Percentiles rank a stretch among this genome's conserved stretches.
Conservation (phyloP, 2,329 filamentous ascomycete species). For the Xylaria sp. region DNA sequence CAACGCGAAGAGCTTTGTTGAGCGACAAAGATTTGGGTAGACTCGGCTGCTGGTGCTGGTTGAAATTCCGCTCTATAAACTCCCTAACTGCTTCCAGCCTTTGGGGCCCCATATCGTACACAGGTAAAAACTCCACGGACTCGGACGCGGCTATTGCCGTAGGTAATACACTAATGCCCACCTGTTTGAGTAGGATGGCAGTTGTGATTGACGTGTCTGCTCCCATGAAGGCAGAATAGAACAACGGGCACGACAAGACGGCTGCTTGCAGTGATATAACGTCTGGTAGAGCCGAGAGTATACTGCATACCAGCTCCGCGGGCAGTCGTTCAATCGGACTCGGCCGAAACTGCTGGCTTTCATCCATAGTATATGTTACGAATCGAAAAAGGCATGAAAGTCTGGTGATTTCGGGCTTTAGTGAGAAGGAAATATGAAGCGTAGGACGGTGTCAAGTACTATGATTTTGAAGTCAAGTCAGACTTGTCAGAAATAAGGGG, state of each 20-base stretch:
- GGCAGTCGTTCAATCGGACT: slow-evolving; percentile 7
- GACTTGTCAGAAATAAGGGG: too few species aligned
- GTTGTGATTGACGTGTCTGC: slow-evolving; percentile 8
- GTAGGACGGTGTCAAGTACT: too few species aligned
- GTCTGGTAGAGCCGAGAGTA: slow-evolving; percentile 20
- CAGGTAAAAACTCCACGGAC: not conserved
- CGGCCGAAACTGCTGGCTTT: not conserved
- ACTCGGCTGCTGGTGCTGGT: not conserved
- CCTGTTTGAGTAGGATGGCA: slow-evolving; percentile 24
- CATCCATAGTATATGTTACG: slow-evolving; percentile 1
- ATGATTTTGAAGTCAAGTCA: too few species aligned
- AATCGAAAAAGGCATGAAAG: not conserved
- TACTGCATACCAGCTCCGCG: slow-evolving; percentile 12
- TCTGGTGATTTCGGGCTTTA: not conserved
- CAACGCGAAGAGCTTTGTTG: slow-evolving; percentile 3
- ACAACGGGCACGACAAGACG: slow-evolving; percentile 21
- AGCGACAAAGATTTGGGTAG: slow-evolving; percentile 4
- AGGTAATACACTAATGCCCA: slow-evolving; percentile 22
- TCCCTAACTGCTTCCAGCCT: not conserved
- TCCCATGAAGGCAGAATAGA: slow-evolving; percentile 18
- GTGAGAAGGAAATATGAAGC: not conserved
- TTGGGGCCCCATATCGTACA: not conserved
- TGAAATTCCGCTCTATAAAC: not conserved
- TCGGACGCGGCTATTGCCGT: slow-evolving; percentile 23
- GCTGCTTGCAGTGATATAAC: slow-evolving; percentile 22